Conservation (phyloP, 768 basidiomycete species). For the Stropharia rugosoannulata region DNA sequence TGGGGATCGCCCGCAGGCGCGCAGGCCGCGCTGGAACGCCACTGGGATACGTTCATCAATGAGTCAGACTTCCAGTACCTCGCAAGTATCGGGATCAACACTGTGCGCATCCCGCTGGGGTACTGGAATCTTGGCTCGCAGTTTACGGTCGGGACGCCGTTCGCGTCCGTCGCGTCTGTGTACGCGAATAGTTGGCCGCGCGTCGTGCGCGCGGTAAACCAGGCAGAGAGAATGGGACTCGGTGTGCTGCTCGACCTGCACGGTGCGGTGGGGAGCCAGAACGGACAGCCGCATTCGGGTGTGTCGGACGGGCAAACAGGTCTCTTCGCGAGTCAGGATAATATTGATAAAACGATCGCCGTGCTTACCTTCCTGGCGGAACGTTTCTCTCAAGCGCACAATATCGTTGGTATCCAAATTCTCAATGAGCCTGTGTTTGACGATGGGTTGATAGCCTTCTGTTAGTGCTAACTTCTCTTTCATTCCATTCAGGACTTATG, state of each 20-base stretch:
- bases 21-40: conserved; percentile 56
- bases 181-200: conserved; percentile 69
- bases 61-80: conserved; percentile 67
- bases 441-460: conserved; percentile 44
- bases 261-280: conserved; percentile 77
- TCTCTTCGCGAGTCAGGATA: conserved; percentile 43
- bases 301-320: conserved; percentile 50
- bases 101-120: conserved; percentile 62
- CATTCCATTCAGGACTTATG: neutral
- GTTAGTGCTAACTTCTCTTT: conserved; percentile 29
- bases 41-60: conserved; percentile 77
- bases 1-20: conserved; percentile 47
- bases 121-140: conserved; percentile 59
- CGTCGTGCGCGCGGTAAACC: conserved; percentile 60
- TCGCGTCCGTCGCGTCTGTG: conserved; percentile 47
- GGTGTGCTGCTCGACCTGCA: conserved; percentile 74
- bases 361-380: conserved; percentile 45
- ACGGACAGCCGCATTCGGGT: conserved; percentile 69
- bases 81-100: conserved; percentile 66
- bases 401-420: conserved; percentile 62
- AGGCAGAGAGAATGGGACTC: conserved; percentile 56
- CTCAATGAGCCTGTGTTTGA: conserved; percentile 58
- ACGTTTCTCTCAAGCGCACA: conserved; percentile 40
- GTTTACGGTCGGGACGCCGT: conserved; percentile 65
- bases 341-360: conserved; percentile 52